phyloP scores from a whole-genome alignment of 495 filamentous ascomycete genomes.

The Aspergillus nidulans region DNA sequence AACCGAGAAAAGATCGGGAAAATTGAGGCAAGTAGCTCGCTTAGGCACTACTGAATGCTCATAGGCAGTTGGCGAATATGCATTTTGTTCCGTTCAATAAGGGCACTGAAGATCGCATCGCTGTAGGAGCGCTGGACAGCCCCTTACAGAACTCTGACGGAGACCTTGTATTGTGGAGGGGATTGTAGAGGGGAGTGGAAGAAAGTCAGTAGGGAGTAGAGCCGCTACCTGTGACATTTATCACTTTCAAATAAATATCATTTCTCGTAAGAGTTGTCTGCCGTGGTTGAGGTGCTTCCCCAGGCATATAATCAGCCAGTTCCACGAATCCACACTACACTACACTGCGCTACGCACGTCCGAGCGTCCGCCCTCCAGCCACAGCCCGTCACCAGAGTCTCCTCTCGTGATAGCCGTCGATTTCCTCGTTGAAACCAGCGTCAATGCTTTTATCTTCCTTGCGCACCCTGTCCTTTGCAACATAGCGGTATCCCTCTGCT shows the following conservation, averaged over 20 bases:
- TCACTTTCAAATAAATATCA: background rate
- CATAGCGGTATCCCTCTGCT: background rate
- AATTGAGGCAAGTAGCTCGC: too few relatives aligned
- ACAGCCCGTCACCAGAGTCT: constrained; percentile 7
- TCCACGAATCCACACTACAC: constrained; percentile 15
- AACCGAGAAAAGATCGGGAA: background rate
- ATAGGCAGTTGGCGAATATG: background rate
- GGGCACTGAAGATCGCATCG: background rate
- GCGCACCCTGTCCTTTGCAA: background rate
- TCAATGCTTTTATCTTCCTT: background rate
- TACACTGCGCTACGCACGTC: constrained; percentile 9
- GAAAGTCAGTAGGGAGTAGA: background rate
- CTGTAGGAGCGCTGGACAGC: background rate
- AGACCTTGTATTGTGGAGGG: too few relatives aligned
- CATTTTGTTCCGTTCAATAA: background rate
- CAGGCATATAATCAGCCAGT: background rate
- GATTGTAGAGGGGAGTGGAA: background rate
- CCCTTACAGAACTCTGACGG: background rate
- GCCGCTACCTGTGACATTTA: background rate
- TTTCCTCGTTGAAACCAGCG: background rate
- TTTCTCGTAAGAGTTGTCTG: background rate
- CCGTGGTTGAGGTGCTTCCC: background rate
- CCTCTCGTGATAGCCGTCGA: constrained; percentile 9
- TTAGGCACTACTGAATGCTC: too few relatives aligned
- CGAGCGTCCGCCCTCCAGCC: constrained; percentile 23